A percentile compares a stretch with the other conserved stretches of the same genome.
Conservation (phyloP, 1,284 basidiomycete species). For the Phenoliferia sp. region DNA sequence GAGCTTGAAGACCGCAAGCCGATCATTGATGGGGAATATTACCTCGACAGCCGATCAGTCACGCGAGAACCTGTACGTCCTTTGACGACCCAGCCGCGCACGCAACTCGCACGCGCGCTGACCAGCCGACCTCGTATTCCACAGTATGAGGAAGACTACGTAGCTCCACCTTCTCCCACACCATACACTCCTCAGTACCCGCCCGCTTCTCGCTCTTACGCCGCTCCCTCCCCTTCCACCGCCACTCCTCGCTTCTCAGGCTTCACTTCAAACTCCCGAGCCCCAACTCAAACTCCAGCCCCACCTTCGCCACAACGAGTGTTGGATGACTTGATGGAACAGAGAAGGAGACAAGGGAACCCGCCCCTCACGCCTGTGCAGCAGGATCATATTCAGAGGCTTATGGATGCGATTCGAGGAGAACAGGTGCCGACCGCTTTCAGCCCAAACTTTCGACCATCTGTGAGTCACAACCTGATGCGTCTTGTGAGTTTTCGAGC, state of each 20-base stretch:
- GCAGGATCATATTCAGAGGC: slow-evolving; percentile 26
- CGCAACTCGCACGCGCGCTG: no score
- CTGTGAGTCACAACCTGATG: not conserved
- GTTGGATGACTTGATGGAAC: not conserved
- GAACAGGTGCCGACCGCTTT: slow-evolving; percentile 24
- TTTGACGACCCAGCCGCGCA: no score
- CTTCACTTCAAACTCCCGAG: not conserved
- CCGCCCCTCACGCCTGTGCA: slow-evolving; percentile 19
- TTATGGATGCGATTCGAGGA: slow-evolving; percentile 12
- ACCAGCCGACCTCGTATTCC: no score
- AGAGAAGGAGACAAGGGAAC: slow-evolving; percentile 20
- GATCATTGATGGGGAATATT: no score
- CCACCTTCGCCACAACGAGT: not conserved
- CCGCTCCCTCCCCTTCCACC: no score
- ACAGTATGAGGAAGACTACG: no score
- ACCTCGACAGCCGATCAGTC: no score
- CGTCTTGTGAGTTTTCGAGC: not conserved
- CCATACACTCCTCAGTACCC: no score
- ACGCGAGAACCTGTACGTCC: no score
- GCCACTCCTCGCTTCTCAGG: not conserved
- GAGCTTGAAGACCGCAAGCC: not conserved
- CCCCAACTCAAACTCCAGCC: not conserved
- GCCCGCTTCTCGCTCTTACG: no score
- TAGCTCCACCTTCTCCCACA: no score
- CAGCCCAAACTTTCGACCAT: slow-evolving; percentile 22